These are phyloP conservation scores for Fusarium cyanostomum DNA, from an alignment of 2,329 filamentous ascomycete species.

Conservation along the genomic window DNA sequence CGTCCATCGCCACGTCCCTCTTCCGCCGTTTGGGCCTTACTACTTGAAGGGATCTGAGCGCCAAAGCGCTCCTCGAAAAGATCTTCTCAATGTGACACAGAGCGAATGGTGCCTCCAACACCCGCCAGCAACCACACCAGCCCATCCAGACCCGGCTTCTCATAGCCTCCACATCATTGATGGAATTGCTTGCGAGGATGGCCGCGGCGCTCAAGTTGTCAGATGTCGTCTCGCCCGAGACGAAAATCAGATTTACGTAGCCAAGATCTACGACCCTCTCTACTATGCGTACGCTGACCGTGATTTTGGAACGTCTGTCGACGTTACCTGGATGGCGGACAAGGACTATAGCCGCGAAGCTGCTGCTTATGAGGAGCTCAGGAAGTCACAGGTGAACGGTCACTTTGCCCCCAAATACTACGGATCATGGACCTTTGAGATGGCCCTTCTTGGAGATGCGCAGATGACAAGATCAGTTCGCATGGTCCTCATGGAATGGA, in stretches of 20 bases:
- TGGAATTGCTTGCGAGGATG: slow-evolving; percentile 6
- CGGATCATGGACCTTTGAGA: slow-evolving; percentile 9
- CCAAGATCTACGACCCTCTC: slow-evolving; percentile 21
- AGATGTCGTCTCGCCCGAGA: not conserved
- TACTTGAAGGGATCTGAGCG: not conserved
- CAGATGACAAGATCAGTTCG: not conserved
- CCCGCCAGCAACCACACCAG: not conserved
- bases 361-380: slow-evolving; percentile 11
- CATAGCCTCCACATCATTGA: slow-evolving; percentile 6
- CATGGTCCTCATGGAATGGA: slow-evolving; percentile 15
- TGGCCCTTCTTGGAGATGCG: not conserved
- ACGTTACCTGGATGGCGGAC: not conserved
- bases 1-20: not conserved
- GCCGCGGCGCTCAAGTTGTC: slow-evolving; percentile 10
- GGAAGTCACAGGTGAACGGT: not conserved
- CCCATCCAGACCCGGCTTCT: too few species aligned
- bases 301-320: not conserved
- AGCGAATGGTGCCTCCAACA: slow-evolving; percentile 6
- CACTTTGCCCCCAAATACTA: not conserved
- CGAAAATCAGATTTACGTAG: slow-evolving; percentile 2
- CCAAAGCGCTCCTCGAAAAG: not conserved
- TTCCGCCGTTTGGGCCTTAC: not conserved
- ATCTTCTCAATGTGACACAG: not conserved
- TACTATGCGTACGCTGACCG: slow-evolving; percentile 4
- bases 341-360: slow-evolving; percentile 6